Base-by-base conservation (phyloP, 2,329 filamentous ascomycete species). In the Aspergillus ustus region DNA sequence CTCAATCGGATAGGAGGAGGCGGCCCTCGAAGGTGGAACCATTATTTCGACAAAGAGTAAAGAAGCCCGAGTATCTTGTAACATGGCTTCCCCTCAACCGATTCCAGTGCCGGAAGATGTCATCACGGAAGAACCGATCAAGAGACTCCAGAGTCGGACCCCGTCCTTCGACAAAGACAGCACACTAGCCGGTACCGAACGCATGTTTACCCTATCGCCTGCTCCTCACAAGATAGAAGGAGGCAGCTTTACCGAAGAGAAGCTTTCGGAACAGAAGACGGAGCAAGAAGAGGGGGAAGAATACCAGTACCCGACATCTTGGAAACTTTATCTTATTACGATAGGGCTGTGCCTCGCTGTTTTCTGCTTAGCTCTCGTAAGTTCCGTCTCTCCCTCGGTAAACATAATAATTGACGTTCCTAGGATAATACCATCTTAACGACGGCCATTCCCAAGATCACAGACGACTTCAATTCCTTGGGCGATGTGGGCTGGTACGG, bases 311-410 rank as follows among this genome's bases (percentile, higher is more conserved):
- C 49, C 57, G 4, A 31, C 34, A 6, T 28, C 57, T 19, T 59
- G 57, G 57, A 53, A 53, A 28, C 40, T 59, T 17, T 20, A 20
- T 37, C 25, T 59, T 17, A 59, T 53, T 17, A 59, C 50, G 2
- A 34, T 59, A 19, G 57, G 57, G 40, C n/a, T 59, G 22, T 52
- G 49, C n/a, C 57, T 59, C 3, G 49, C 57, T 15, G 49, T 52
- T 13, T 59, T 59, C 15, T 53, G 57, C 25, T 45, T 58, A 40
- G 34, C 34, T 17, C 11, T 40, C 11, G 34, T 40, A 40, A 40
- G 34, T 25, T 25, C 25, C 2, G 8, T 40, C 8, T 40, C 8
- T 15, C 4, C 11, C 34, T 15, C 34, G 5, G 3, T 40, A 15
- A 13, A 15, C 34, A 5, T 40, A 13, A 40, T 15, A 15, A 40